Evolutionary conservation across 2,329 filamentous ascomycete species (phyloP), one percentile per base, ranked within the genome.

Genomic region (Aspergillus tanneri): DNA sequence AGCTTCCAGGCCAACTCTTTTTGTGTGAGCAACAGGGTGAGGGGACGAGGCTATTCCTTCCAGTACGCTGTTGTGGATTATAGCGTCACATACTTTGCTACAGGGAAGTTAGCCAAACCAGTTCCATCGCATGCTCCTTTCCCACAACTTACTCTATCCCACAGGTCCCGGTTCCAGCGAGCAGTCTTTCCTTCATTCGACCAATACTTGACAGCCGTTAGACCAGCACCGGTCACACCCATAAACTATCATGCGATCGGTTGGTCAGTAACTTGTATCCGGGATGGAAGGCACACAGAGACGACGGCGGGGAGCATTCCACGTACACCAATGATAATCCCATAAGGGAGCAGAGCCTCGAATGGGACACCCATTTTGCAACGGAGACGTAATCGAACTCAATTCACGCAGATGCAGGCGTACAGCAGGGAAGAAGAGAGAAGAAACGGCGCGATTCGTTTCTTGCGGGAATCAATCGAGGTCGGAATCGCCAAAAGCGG

Each of bases 341-440:
- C 82, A 66, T 84, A 85, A 40, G 82, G 82, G 60, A 85, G 64
- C 57, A 85, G 69, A 57, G 82, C 78, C 72, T 86, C 83, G 67
- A 85, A 85, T 36, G 83, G 83, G 54, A 86, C 80, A 69, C 81
- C 81, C 83, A 84, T 84, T 56, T 55, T 58, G 56, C 19, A 43
- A 38, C 51, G 38, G 41, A 18, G 39, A 52, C 43, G 56, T n/a
- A n/a, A n/a, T n/a, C n/a, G n/a, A n/a, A n/a, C n/a, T n/a, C n/a
- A n/a, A n/a, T n/a, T n/a, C n/a, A n/a, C n/a, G n/a, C n/a, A n/a
- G n/a, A n/a, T n/a, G n/a, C n/a, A n/a, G n/a, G n/a, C n/a, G n/a
- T n/a, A n/a, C n/a, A 50, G 57, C 54, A 54, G 54, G 52, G 46
- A 55, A 39, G 35, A 34, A 48, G 46, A 54, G 47, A 38, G 49